phyloP scores from a whole-genome alignment of 2,329 filamentous ascomycete genomes.

The Cadophora sp. region DNA sequence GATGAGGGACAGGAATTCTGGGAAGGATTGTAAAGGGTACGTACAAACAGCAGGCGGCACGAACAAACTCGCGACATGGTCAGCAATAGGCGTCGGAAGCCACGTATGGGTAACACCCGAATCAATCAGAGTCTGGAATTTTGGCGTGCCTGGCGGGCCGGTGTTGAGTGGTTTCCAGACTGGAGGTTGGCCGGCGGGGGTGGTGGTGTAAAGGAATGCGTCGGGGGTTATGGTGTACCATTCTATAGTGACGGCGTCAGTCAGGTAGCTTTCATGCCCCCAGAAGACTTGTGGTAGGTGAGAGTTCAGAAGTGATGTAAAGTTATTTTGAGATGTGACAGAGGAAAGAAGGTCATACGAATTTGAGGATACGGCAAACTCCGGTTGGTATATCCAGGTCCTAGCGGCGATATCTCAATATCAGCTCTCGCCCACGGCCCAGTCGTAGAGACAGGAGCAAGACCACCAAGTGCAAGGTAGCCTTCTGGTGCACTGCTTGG shows the following conservation, averaged over 20 bases:
- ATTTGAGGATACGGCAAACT: constrained; percentile 20
- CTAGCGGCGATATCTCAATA: constrained; percentile 24
- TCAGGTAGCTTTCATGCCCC: background rate
- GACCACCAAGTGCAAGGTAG: constrained; percentile 55
- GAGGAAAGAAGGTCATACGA: background rate
- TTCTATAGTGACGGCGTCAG: constrained; percentile 2
- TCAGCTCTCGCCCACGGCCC: constrained; percentile 25
- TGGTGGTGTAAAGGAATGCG: constrained; percentile 22
- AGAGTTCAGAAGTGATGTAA: too few relatives aligned
- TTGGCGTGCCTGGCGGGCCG: background rate
- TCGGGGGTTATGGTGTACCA: constrained; percentile 29
- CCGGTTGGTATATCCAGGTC: constrained; percentile 17
- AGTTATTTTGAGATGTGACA: too few relatives aligned
- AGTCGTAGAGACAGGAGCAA: constrained; percentile 50
- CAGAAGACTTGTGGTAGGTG: too few relatives aligned
- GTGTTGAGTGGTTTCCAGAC: constrained; percentile 18
- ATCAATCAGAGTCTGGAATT: constrained; percentile 21
- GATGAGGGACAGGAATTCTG: too few relatives aligned
- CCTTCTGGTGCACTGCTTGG: constrained; percentile 45
- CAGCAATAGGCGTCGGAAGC: constrained; percentile 21
- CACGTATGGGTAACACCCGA: constrained; percentile 27
- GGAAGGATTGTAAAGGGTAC: too few relatives aligned
- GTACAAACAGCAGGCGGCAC: background rate
- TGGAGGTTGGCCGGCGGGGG: background rate
- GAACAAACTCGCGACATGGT: background rate